Conservation (phyloP, 495 filamentous ascomycete species). For the Ascobolus immersus region DNA sequence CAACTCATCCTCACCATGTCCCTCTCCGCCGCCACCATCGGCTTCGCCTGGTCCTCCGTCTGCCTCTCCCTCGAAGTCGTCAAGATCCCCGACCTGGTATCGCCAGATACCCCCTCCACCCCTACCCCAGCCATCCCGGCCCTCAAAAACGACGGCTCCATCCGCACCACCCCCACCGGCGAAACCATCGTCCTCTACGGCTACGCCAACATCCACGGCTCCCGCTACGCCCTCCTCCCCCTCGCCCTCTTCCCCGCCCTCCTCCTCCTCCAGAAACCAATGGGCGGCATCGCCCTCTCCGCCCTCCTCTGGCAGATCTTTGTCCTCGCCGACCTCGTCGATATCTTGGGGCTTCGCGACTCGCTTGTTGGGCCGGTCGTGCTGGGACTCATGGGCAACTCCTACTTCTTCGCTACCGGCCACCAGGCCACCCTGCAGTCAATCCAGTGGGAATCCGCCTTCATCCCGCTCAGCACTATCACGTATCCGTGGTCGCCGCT, state of each 20-base stretch:
- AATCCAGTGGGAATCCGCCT: slow-evolving; percentile 95
- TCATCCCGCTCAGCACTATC: slow-evolving; percentile 62
- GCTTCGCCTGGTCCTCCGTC: slow-evolving; percentile 49
- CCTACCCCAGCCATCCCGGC: slow-evolving; percentile 11
- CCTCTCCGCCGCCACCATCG: slow-evolving; percentile 38
- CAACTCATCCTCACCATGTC: slow-evolving; percentile 47
- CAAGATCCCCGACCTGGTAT: slow-evolving; percentile 7
- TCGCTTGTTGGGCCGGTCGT: slow-evolving; percentile 61
- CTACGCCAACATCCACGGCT: slow-evolving; percentile 76
- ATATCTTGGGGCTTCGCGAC: slow-evolving; percentile 41
- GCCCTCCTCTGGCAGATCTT: slow-evolving; percentile 66
- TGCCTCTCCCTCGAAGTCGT: slow-evolving; percentile 35
- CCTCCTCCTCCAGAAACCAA: slow-evolving; percentile 71
- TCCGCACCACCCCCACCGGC: slow-evolving; percentile 16
- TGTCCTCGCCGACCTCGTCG: slow-evolving; percentile 64
- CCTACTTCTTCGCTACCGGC: slow-evolving; percentile 93
- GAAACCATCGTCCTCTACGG: slow-evolving; percentile 52
- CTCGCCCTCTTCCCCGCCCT: slow-evolving; percentile 48
- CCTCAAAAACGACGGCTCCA: slow-evolving; percentile 9
- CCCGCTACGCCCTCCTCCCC: slow-evolving; percentile 66
- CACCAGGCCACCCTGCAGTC: slow-evolving; percentile 70
- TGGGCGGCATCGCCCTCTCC: slow-evolving; percentile 65
- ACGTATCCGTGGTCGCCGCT: slow-evolving; percentile 75
- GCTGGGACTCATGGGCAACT: slow-evolving; percentile 62
- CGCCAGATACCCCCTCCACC: slow-evolving; percentile 6